Conservation (phyloP, 345 rosid species). For the Viola odorata region DNA sequence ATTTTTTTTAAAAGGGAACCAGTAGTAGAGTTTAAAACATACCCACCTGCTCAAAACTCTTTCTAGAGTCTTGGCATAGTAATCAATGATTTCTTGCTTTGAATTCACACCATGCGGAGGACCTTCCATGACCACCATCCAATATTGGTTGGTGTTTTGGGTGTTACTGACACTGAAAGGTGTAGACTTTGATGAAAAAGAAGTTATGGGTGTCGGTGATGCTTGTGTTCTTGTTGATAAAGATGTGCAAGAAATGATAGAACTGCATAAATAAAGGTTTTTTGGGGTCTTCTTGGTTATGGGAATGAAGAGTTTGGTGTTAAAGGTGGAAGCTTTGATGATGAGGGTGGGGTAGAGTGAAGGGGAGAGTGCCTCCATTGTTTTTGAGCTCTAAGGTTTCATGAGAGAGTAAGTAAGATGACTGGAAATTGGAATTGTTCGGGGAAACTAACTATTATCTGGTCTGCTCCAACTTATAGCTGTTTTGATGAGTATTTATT, state of each 20-base stretch:
- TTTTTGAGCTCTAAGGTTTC: neutral
- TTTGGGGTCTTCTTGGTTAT: constrained; percentile 8
- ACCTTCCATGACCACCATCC: constrained; percentile 61
- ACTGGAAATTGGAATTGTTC: neutral
- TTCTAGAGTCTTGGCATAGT: constrained; percentile 48
- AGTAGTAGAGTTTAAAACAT: neutral
- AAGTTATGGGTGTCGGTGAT: constrained; percentile 21
- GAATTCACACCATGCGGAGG: constrained; percentile 44
- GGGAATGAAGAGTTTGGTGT: constrained; percentile 8
- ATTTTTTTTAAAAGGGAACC: too few species aligned
- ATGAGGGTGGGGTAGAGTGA: constrained; percentile 14
- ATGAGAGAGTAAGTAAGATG: neutral
- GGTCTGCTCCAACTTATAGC: too few species aligned
- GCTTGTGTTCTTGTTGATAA: constrained; percentile 21
- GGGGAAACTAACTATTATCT: too few species aligned
- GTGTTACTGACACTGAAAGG: constrained; percentile 6
- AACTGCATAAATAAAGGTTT: constrained; percentile 14
- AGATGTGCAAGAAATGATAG: constrained; percentile 13
- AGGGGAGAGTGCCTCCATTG: constrained; percentile 28
- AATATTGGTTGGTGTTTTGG: constrained; percentile 24
- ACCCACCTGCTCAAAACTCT: constrained; percentile 57
- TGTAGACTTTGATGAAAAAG: constrained; percentile 11
- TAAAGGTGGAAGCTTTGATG: constrained; percentile 6
- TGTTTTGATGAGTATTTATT: too few species aligned
- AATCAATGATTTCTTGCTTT: constrained; percentile 50